Evolutionary conservation across 2,329 filamentous ascomycete genomes (phyloP).

Genomic region (Dactylonectria estremocensis): DNA sequence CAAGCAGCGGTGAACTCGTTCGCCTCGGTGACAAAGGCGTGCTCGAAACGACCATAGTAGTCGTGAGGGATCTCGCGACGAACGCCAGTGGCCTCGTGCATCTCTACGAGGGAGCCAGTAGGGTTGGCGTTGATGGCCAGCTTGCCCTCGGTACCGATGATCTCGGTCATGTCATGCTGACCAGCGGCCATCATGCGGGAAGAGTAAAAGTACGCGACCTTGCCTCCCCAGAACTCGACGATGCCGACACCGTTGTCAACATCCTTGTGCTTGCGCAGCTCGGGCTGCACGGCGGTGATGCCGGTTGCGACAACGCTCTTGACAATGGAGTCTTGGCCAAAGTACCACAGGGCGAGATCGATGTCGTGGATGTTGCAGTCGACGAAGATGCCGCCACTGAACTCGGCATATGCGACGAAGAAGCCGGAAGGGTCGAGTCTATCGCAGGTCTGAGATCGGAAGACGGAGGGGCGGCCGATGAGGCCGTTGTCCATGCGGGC

Average conservation of each 20-base stretch:
- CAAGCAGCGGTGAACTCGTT: conserved; percentile 75
- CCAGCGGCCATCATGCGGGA: conserved; percentile 80
- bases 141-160: conserved; percentile 78
- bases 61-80: conserved; percentile 72
- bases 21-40: conserved; percentile 75
- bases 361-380: conserved; percentile 82
- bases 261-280: conserved; percentile 51
- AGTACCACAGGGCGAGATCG: conserved; percentile 54
- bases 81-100: conserved; percentile 65
- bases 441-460: conserved; percentile 79
- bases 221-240: conserved; percentile 76
- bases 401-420: conserved; percentile 78
- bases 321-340: conserved; percentile 51
- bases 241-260: conserved; percentile 63
- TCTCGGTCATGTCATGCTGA: conserved; percentile 77
- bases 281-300: conserved; percentile 52
- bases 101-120: conserved; percentile 67
- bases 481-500: conserved; percentile 65
- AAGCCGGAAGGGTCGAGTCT: conserved; percentile 77
- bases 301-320: conserved; percentile 52
- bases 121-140: conserved; percentile 74
- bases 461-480: conserved; percentile 73
- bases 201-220: conserved; percentile 76
- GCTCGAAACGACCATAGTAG: conserved; percentile 75
- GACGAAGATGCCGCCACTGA: conserved; percentile 78